Base-by-base conservation (phyloP, 2,329 filamentous ascomycete genomes). In the Trematosphaeria pertusa region DNA sequence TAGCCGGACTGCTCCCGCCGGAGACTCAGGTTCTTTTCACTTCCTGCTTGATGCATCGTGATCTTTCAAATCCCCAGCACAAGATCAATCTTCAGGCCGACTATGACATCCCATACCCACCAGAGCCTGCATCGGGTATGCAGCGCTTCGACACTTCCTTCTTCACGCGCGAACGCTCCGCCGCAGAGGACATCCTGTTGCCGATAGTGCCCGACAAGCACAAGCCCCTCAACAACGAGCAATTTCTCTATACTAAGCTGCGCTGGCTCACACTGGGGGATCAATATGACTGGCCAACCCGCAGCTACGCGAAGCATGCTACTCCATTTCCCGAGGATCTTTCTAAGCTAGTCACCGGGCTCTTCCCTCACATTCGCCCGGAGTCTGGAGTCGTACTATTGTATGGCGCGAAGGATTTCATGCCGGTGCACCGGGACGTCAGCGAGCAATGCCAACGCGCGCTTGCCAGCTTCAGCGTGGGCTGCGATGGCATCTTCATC, bases 181-280 rank as follows among this genome's bases (percentile, higher is more conserved):
- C 55, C 15, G 28, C 44, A 37, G 51, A 61, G 15, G 64, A 69
- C 21, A 31, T 41, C 6, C 47, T 71, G 5, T 39, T 58, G 15
- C 90, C 93, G 8, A 90, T 88, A 50, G 84, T 92, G 55, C 77
- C 87, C 0, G 59, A 72, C 0, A 76, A 91, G 14, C 91, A 96
- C 70, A 90, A 88, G 52, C 79, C 88, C 1, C 76, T 97, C 5
- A 83, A 85, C 3, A 79, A 88, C 42, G 80, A 84, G 47, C 86
- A 87, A 62, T 85, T 92, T 24, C 78, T 97, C 41, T 83, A 87
- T 46, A 88, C 87, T 54, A 92, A 89, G 54, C 82, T 97, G 18
- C 89, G 93, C 58, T 99, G 94, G 94, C 83, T 96, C 41, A 97
- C 93, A 0, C 82, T 99, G 4, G 94, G 93, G 37, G 93, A 91